Percentiles rank a stretch among this genome's conserved stretches.
phyloP scores from a whole-genome alignment of 495 filamentous ascomycete genomes.

The Neurospora intermedia region DNA sequence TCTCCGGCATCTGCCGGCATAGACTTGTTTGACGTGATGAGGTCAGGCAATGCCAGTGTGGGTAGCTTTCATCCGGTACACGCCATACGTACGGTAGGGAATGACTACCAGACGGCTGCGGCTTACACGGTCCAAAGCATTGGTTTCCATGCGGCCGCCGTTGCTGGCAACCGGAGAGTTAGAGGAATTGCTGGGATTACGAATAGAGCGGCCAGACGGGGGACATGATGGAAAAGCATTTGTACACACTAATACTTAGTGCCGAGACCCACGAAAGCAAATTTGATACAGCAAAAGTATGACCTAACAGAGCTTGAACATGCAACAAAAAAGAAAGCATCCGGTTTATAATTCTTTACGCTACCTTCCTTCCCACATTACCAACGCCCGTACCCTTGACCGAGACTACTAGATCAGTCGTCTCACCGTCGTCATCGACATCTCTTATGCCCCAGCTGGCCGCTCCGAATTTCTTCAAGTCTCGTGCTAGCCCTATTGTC shows the following conservation, averaged over 20 bases:
- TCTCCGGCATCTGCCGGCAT: constrained; percentile 28
- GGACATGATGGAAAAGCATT: not conserved
- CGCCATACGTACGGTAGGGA: constrained; percentile 55
- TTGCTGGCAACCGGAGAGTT: constrained; percentile 28
- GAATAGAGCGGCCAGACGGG: not conserved
- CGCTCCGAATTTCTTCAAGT: constrained; percentile 73
- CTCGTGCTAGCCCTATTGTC: constrained; percentile 66
- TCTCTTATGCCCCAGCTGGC: constrained; percentile 76
- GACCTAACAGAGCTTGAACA: not conserved
- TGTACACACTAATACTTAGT: not conserved
- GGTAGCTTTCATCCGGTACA: constrained; percentile 59
- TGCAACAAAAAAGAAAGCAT: not conserved
- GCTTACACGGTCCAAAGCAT: constrained; percentile 40
- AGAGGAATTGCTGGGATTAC: not conserved
- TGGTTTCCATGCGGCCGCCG: constrained; percentile 37
- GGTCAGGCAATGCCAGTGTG: constrained; percentile 60
- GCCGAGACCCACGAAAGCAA: not conserved
- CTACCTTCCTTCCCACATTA: constrained; percentile 90
- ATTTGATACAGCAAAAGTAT: not conserved
- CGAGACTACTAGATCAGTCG: constrained; percentile 69
- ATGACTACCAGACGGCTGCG: constrained; percentile 38
- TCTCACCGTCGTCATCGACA: constrained; percentile 53
- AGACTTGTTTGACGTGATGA: constrained; percentile 44
- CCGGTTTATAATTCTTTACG: constrained; percentile 37
- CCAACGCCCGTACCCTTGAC: constrained; percentile 91